phyloP scores from a whole-genome alignment of 2,329 filamentous ascomycete genomes.

The Colletotrichum sp. region DNA sequence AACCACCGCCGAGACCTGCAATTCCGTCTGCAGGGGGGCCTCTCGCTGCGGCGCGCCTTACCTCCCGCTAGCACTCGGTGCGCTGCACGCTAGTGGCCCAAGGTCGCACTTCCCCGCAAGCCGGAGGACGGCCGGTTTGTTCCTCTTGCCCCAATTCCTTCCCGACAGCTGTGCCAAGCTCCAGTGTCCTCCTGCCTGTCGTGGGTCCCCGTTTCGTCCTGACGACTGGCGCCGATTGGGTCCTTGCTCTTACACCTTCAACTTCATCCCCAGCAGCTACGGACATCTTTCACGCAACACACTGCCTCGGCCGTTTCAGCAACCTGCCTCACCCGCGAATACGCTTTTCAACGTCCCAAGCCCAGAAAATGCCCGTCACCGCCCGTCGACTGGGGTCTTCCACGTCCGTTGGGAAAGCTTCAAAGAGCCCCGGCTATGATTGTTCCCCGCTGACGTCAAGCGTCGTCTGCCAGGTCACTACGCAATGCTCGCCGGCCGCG shows the following conservation, averaged over 20 bases:
- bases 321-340: neutral
- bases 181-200: neutral
- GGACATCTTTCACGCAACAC: neutral
- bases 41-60: neutral
- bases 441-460: neutral
- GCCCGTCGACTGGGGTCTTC: neutral
- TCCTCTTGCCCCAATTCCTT: neutral
- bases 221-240: neutral
- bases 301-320: slow-evolving; percentile 18
- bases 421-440: neutral
- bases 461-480: neutral
- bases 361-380: neutral
- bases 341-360: neutral
- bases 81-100: slow-evolving; percentile 6
- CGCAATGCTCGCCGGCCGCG: neutral
- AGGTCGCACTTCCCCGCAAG: slow-evolving; percentile 18
- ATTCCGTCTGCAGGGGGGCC: slow-evolving; percentile 5
- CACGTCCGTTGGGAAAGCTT: neutral
- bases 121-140: neutral
- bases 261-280: neutral
- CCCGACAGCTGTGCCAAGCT: slow-evolving; percentile 9
- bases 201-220: slow-evolving; percentile 6
- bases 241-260: neutral
- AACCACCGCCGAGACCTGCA: neutral
- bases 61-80: slow-evolving; percentile 1